These are phyloP conservation scores for Akanthomyces lecanii DNA, from an alignment of 2,329 filamentous ascomycete species.

Conservation along the genomic window DNA sequence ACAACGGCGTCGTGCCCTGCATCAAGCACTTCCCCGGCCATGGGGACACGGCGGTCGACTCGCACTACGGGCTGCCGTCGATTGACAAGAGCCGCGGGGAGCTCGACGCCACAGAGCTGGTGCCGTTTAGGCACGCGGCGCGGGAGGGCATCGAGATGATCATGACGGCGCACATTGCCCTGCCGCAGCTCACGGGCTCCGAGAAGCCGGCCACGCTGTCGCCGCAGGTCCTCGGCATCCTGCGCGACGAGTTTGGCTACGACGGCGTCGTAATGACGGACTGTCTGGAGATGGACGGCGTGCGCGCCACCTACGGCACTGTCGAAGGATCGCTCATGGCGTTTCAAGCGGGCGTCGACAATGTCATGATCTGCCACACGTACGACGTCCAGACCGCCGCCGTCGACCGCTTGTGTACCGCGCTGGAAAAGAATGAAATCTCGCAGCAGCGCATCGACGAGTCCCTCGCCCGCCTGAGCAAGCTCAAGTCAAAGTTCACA, in stretches of 20 bases:
- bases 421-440: slow-evolving; percentile 20
- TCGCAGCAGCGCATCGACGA: slow-evolving; percentile 19
- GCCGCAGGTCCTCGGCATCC: slow-evolving; percentile 22
- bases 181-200: slow-evolving; percentile 23
- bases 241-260: slow-evolving; percentile 23
- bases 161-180: slow-evolving; percentile 27
- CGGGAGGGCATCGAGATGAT: slow-evolving; percentile 25
- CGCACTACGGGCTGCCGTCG: slow-evolving; percentile 25
- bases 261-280: slow-evolving; percentile 26
- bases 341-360: slow-evolving; percentile 26
- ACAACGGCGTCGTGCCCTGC: slow-evolving; percentile 22
- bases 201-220: slow-evolving; percentile 24
- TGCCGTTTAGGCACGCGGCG: slow-evolving; percentile 23
- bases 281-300: slow-evolving; percentile 27
- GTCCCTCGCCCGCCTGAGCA: slow-evolving; percentile 21
- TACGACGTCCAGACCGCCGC: slow-evolving; percentile 24
- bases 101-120: slow-evolving; percentile 23
- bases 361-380: slow-evolving; percentile 28
- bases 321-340: slow-evolving; percentile 25
- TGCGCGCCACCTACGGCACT: slow-evolving; percentile 24
- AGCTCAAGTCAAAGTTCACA: slow-evolving; percentile 23
- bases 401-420: slow-evolving; percentile 24
- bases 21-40: slow-evolving; percentile 28
- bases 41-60: slow-evolving; percentile 26
- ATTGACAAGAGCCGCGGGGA: slow-evolving; percentile 23